These are phyloP conservation scores for Calonectria hongkongensis DNA, from an alignment of 2,329 filamentous ascomycete genomes.

Conservation along the genomic window DNA sequence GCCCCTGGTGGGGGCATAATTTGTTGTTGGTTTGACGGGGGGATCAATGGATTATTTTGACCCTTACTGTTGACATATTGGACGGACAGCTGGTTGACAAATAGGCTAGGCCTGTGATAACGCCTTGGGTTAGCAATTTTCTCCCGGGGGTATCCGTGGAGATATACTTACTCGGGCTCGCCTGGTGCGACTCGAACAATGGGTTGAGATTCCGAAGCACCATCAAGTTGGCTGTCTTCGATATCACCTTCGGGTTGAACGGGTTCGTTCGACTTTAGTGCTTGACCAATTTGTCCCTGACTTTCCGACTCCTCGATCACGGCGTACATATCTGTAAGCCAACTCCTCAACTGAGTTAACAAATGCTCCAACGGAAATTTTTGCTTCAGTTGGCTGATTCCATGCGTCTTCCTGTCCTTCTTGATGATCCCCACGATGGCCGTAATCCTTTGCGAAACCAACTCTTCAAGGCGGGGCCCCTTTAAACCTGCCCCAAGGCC, in stretches of 20 bases:
- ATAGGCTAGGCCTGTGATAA: slow-evolving; percentile 48
- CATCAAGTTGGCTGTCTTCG: slow-evolving; percentile 46
- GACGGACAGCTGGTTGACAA: slow-evolving; percentile 46
- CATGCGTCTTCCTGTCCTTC: slow-evolving; percentile 34
- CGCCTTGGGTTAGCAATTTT: slow-evolving; percentile 22
- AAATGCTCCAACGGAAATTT: slow-evolving; percentile 47
- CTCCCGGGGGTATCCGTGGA: not conserved
- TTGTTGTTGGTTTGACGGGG: slow-evolving; percentile 51
- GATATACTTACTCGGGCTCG: slow-evolving; percentile 44
- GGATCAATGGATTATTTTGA: slow-evolving; percentile 25
- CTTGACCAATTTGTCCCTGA: slow-evolving; percentile 1
- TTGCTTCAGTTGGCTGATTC: slow-evolving; percentile 41
- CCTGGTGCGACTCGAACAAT: slow-evolving; percentile 47
- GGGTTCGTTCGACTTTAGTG: slow-evolving; percentile 15
- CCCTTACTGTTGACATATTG: slow-evolving; percentile 42
- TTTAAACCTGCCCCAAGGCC: slow-evolving; percentile 47
- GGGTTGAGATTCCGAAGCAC: slow-evolving; percentile 52
- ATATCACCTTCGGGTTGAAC: slow-evolving; percentile 37
- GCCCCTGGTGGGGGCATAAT: slow-evolving; percentile 37
- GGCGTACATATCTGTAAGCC: slow-evolving; percentile 47
- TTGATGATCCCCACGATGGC: slow-evolving; percentile 40
- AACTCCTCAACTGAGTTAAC: slow-evolving; percentile 44
- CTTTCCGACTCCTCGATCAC: slow-evolving; percentile 25
- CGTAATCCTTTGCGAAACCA: slow-evolving; percentile 52
- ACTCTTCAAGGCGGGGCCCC: slow-evolving; percentile 37